A percentile compares a stretch with the other conserved stretches of the same genome.
These are phyloP conservation scores for Lipomyces spencermartinsiae DNA, from an alignment of 805 yeast genomes.

Conservation along the genomic window DNA sequence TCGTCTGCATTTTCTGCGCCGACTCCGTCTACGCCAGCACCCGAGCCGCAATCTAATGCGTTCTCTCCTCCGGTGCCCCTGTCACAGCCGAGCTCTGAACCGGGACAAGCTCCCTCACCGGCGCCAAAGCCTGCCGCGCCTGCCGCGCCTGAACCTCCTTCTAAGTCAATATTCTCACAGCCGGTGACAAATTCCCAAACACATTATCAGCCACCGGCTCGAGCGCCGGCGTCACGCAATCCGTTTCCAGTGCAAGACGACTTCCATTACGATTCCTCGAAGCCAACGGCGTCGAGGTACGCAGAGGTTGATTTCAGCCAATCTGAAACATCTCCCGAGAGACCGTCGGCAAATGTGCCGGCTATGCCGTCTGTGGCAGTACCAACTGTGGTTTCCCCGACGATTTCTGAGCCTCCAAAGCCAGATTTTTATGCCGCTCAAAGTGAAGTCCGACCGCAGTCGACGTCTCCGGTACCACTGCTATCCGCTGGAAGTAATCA, in stretches of 20 bases:
- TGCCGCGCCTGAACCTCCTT: slow-evolving; percentile 16
- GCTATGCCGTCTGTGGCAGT: slow-evolving; percentile 2
- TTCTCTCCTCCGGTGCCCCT: slow-evolving; percentile 29
- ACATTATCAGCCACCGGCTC: background rate
- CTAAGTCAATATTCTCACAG: slow-evolving; percentile 15
- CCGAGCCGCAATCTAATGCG: slow-evolving; percentile 34
- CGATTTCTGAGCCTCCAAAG: slow-evolving; percentile 3
- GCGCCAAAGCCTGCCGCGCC: slow-evolving; percentile 17
- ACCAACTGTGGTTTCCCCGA: slow-evolving; percentile 17
- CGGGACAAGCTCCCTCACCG: slow-evolving; percentile 14
- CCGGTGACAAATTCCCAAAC: slow-evolving; percentile 18
- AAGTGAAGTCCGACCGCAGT: background rate
- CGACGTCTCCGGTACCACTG: background rate
- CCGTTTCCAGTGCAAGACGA: slow-evolving; percentile 30
- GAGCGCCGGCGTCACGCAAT: slow-evolving; percentile 20
- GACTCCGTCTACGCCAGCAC: slow-evolving; percentile 47
- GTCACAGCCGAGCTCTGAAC: background rate
- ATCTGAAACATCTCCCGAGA: slow-evolving; percentile 22
- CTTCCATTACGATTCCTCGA: background rate
- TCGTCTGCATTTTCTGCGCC: slow-evolving; percentile 40
- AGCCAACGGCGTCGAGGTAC: slow-evolving; percentile 21
- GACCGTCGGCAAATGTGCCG: background rate
- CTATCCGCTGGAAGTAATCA: background rate
- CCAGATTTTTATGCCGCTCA: background rate
- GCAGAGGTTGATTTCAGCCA: slow-evolving; percentile 18